Base-by-base conservation (phyloP, 192 early-diverging fungal genomes). In the Allomyces macrogynus region DNA sequence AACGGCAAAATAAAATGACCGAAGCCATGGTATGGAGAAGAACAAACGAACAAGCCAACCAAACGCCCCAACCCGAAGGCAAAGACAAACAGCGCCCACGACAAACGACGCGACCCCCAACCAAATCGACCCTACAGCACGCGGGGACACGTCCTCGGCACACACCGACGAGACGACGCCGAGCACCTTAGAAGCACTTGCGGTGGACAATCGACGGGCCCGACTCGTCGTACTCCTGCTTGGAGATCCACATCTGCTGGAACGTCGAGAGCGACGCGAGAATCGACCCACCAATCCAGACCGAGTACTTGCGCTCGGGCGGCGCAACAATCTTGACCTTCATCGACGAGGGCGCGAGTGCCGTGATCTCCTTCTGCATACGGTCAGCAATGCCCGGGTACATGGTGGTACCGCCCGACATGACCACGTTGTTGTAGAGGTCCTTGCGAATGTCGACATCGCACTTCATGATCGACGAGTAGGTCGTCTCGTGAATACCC, bases 221-320 rank as follows among this genome's bases (percentile, higher is more conserved):
- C 62, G 63, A 71, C 69, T 81, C 80, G 68, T 81, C 79, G 70
- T 81, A 83, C 68, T 81, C 78, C 64, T 76, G 76, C 71, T 82
- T 83, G 32, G 78, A 77, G 73, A 83, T 80, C 81, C 81, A 83
- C 81, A 82, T 83, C 32, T 78, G 70, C 72, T 83, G 81, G 78
- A 83, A 83, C 54, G 81, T 81, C 60, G 77, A 76, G 43, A 81
- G 70, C 10, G 79, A 83, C 23, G 81, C 80, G 43, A 83, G 67
- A 62, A 81, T 81, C 43, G 81, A 83, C 40, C 80, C 81, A 69
- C 81, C 81, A 71, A 83, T 83, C 81, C 81, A 83, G 64, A 78
- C 81, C 63, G 80, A 81, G 73, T 83, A 83, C 66, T 83, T 81
- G 66, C 80, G 68, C 69, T 83, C 81, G 43, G 81, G 80, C 23